Base-by-base conservation (phyloP, 176 grass and related monocot genomes). In the Chloris gayana region DNA sequence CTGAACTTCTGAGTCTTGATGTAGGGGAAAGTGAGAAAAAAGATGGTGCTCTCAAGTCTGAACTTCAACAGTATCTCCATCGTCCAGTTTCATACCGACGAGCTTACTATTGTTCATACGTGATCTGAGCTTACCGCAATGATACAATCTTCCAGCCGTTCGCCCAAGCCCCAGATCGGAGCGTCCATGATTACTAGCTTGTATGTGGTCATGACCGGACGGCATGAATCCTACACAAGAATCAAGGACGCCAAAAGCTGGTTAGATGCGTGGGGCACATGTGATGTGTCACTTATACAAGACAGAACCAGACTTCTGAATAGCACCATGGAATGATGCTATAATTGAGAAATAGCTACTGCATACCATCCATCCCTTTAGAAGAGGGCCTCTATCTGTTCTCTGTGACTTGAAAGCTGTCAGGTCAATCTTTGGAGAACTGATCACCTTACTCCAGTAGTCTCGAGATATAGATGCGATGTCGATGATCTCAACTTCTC, bases 371-470 rank as follows among this genome's bases (percentile, higher is more conserved):
- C 95, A 98, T 65, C 90, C 90, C 41, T 88, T 91, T 1, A 54
- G 24, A 69, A 98, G 88, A 73, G 92, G 92, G 3, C 95, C 95
- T 56, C 95, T 82, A 7, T 73, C 69, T 4, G 90, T 91, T 71
- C 58, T 80, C 22, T 93, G 75, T 41, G 95, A 98, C 72, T 67
- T 95, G 88, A 98, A 98, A 10, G 65, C 50, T 49, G 81, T 81
- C 33, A 98, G 84, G 21, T 98, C 90, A 19, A 93, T 21, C 2
- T 73, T 91, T n/a, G 88, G 73, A 41, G 88, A 76, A 6, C 84
- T 83, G 49, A 93, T 89, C 61, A 84, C 69, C 89, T 91, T 98
- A 69, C 95, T 95, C 95, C 92, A 98, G 44, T 95, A 95, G 80
- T 98, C 92, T 64, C 80, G 88, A 14, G 88, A 93, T 8, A 91